These are phyloP conservation scores for Paramecium caudatum DNA, from an alignment of 73 alveolate species.

Conservation along the genomic window DNA sequence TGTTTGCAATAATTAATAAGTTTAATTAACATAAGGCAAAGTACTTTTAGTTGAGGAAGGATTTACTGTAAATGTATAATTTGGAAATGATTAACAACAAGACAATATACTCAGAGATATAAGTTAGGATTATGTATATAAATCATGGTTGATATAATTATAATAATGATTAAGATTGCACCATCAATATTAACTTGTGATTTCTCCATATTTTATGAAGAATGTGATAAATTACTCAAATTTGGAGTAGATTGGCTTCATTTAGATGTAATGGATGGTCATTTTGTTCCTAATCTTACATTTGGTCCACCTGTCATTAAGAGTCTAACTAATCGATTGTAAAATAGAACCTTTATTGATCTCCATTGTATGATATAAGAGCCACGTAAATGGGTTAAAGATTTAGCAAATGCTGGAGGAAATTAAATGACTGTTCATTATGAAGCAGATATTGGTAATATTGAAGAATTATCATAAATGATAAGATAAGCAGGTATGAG, in stretches of 20 bases:
- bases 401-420: slow-evolving; percentile 78
- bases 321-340: slow-evolving; percentile 56
- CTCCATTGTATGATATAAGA: slow-evolving; percentile 79
- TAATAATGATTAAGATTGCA: slow-evolving; percentile 73
- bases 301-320: slow-evolving; percentile 80
- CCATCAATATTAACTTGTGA: slow-evolving; percentile 80
- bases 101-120: slow-evolving; percentile 5
- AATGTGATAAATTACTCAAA: slow-evolving; percentile 64
- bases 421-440: slow-evolving; percentile 77
- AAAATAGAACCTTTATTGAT: slow-evolving; percentile 74
- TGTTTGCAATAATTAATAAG: background rate
- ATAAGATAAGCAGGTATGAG: slow-evolving; percentile 76
- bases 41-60: slow-evolving; percentile 7
- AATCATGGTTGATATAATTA: slow-evolving; percentile 58
- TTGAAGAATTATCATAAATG: slow-evolving; percentile 70
- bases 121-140: slow-evolving; percentile 32
- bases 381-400: slow-evolving; percentile 80
- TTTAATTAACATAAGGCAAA: background rate
- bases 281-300: slow-evolving; percentile 77
- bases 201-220: slow-evolving; percentile 74
- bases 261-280: slow-evolving; percentile 80
- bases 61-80: background rate
- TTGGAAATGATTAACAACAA: background rate
- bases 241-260: slow-evolving; percentile 83
- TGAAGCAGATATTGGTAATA: slow-evolving; percentile 78